Evolutionary conservation across 2,329 filamentous ascomycete genomes (phyloP), one percentile per base, ranked within the genome.

Genomic region (Hawksworthiomyces lignivorus): DNA sequence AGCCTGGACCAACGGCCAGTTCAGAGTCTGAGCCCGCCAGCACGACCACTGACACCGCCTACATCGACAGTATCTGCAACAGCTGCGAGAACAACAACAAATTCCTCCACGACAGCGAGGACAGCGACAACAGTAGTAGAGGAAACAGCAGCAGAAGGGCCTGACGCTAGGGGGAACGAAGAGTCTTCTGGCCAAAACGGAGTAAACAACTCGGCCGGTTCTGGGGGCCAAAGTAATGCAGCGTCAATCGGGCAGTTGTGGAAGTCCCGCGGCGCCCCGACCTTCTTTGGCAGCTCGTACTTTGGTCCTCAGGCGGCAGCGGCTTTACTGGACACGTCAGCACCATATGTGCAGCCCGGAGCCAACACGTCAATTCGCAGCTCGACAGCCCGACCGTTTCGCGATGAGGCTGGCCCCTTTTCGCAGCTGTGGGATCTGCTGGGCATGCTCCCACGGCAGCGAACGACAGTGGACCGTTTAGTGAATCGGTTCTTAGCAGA

Each of bases 341-440:
- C 42, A 1, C 47, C 46, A 2, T 46, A 51, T 1, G 34, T 52
- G 10, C 43, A 48, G 24, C 28, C 43, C 18, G 49, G 47, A 30
- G 27, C 39, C 18, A 36, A 18, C 27, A 32, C 31, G 34, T 42
- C 20, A 2, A 20, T 26, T 7, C 21, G 33, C 21, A 37, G 33
- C 26, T n/a, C 44, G 1, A 32, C 26, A 9, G 32, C 35, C 14
- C 15, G 24, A 18, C 43, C 50, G 7, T 48, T 45, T 9, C 45
- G 48, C 10, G 44, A 46, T 35, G 50, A 53, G 10, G 43, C 40
- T 4, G 47, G 47, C 2, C 48, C 47, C 1, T 50, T 42, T 24
- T 41, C 59, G 4, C 62, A 64, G 31, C 59, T 64, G 11, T 67
- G 63, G 63, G 63, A 67, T 35, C 48, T 67, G 1, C 51, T 66